Evolutionary conservation across 306 rosid genomes (phyloP), one percentile per base, ranked within the genome.

Genomic region (Vicia villosa): DNA sequence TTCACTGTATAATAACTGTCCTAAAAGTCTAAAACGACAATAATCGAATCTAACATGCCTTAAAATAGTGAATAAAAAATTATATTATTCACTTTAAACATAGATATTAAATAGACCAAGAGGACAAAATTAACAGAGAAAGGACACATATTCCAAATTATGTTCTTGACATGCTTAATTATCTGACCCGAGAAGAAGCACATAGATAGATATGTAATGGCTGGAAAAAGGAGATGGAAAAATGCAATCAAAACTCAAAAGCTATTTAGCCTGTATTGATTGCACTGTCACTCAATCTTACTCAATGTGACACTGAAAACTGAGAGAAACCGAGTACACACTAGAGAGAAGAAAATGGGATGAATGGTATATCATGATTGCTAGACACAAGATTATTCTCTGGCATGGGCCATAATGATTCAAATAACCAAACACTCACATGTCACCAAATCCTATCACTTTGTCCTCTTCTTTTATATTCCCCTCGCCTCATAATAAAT

Each of bases 331-430:
- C 32, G 75, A 66, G 74, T 26, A 75, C 43, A 72, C 51, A 26
- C 70, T 10, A 72, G 6, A 61, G 69, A 16, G 69, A 15, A 59
- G 77, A 57, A 54, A 42, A 36, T 42, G 13, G 41, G 43, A 26
- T 57, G 58, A 57, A 13, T 57, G 74, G 81, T 10, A 54, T 20
- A 78, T 79, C 84, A 88, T 89, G 58, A 82, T 89, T 86, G 83
- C 89, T 50, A 76, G 42, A 77, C 75, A 86, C 84, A 83, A 72
- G 74, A 83, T 82, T 79, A 84, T 86, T 86, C 86, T 40, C 83
- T 89, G 89, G 63, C 90, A 83, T 75, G 86, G 85, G 81, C 86
- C 91, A 84, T 81, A 71, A 73, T 80, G 72, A 81, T 86, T 84
- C 80, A 78, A 74, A 75, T 80, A 40, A 65, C 26, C 41, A 69